These are phyloP conservation scores for Nidula niveotomentosa DNA, from an alignment of 1,284 basidiomycete species.

Conservation along the genomic window DNA sequence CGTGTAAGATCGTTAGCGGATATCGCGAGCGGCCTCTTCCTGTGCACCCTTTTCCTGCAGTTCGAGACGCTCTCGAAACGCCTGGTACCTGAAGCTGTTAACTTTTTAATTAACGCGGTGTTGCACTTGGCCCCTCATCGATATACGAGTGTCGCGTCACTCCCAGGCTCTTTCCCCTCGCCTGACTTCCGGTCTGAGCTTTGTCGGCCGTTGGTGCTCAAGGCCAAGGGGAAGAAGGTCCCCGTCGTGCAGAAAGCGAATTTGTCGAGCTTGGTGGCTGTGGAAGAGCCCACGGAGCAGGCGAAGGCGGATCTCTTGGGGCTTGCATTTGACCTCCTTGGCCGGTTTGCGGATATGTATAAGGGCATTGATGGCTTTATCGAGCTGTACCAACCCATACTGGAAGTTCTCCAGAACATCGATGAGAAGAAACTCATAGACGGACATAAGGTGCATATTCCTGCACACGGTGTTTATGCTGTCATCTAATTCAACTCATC, in stretches of 20 bases:
- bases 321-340: slow-evolving; percentile 62
- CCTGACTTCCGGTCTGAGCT: slow-evolving; percentile 65
- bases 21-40: slow-evolving; percentile 84
- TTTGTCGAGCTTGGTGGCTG: slow-evolving; percentile 39
- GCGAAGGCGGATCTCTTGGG: slow-evolving; percentile 67
- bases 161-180: slow-evolving; percentile 71
- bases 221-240: slow-evolving; percentile 38
- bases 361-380: slow-evolving; percentile 80
- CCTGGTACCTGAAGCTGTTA: slow-evolving; percentile 87
- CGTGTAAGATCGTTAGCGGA: slow-evolving; percentile 79
- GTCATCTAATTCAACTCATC: slow-evolving; percentile 3
- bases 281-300: slow-evolving; percentile 47
- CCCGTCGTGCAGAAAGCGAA: slow-evolving; percentile 43
- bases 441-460: slow-evolving; percentile 50
- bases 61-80: slow-evolving; percentile 88
- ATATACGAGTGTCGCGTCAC: slow-evolving; percentile 41
- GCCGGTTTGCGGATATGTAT: slow-evolving; percentile 73
- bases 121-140: slow-evolving; percentile 72
- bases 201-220: slow-evolving; percentile 39
- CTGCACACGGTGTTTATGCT: not conserved
- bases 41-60: slow-evolving; percentile 82
- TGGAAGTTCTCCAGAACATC: slow-evolving; percentile 57
- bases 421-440: slow-evolving; percentile 47
- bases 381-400: slow-evolving; percentile 78
- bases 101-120: slow-evolving; percentile 74